Conservation (phyloP, 2,329 filamentous ascomycete genomes). For the Cladosporium sp. region DNA sequence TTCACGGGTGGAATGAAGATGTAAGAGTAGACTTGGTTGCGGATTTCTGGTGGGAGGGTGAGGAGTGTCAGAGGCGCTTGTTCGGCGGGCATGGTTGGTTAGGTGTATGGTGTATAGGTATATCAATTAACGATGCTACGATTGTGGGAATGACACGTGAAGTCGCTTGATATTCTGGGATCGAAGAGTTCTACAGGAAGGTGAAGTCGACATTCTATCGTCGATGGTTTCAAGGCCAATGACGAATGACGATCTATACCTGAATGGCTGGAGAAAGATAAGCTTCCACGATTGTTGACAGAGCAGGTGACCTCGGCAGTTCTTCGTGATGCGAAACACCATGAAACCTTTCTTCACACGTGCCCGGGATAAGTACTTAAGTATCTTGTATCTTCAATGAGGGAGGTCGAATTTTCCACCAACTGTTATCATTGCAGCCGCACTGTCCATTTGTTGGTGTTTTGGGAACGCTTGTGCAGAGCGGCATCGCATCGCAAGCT, state of each 20-base stretch:
- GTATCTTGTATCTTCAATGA: not conserved
- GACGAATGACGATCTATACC: slow-evolving; percentile 9
- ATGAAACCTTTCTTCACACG: not conserved
- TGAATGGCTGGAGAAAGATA: slow-evolving; percentile 2
- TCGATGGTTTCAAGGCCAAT: slow-evolving; percentile 2
- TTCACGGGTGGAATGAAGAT: slow-evolving; percentile 11
- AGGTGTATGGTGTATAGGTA: not conserved
- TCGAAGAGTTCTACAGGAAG: not conserved
- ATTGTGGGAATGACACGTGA: not conserved
- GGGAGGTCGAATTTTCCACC: not conserved
- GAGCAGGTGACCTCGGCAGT: slow-evolving; percentile 11
- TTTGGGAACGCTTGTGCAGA: not conserved
- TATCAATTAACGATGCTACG: not conserved
- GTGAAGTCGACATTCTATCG: not conserved
- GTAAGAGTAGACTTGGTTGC: slow-evolving; percentile 19
- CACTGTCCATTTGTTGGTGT: not conserved
- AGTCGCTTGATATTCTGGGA: not conserved
- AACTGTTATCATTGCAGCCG: not conserved
- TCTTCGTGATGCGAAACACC: not conserved
- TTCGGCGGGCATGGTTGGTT: not conserved
- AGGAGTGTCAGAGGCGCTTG: slow-evolving; percentile 1
- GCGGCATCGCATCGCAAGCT: not conserved
- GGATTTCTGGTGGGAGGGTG: slow-evolving; percentile 20
- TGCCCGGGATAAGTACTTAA: not conserved
- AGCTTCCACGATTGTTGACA: not conserved